Evolutionary conservation across 345 rosid genomes (phyloP), one percentile per base, ranked within the genome.

Genomic region (Brassica rapa): DNA sequence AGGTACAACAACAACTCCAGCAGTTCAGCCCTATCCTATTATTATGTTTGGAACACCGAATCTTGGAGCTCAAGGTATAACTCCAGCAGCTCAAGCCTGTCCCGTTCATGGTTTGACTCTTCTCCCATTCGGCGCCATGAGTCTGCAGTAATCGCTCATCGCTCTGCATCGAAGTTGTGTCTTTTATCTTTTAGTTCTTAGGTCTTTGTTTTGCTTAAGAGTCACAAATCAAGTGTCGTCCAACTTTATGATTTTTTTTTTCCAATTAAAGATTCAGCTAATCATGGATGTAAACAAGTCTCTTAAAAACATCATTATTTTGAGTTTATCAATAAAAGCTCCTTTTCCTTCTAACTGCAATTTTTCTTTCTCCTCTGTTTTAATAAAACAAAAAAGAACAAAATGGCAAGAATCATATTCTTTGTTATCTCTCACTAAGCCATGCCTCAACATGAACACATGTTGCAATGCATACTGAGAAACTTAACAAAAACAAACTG

Each of bases 111-210:
- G 55, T 62, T 62, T 8, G 5, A 15, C 10, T 69, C 8, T 23
- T 33, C 27, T 77, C 41, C 67, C 75, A 11, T 46, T 33, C 30
- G 10, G 56, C 14, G 14, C 69, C 74, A 77, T 77, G 64, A 49
- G 14, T 62, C 70, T 46, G 30, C 74, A 69, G 70, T 76, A 62
- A 25, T 68, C 0, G 37, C 62, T 60, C 68, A 62, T 68, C 68
- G 19, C 53, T 60, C 21, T 39, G 11, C 62, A 30, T 29, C 62
- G 46, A 61, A 76, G 5, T 14, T n/a, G 6, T 60, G 23, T 60
- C 25, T 76, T 60, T 5, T 8, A 60, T 21, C 10, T 12, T 61
- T 16, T 68, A 41, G 53, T 37, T 30, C 27, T 30, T 21, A 63
- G 53, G 74, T 76, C 73, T 49, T 41, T 73, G 73, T 41, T 59